Percentiles rank a stretch among this genome's conserved stretches.
Evolutionary conservation across 2,329 filamentous ascomycete genomes (phyloP).

Genomic region (Bipolaris gigantea): DNA sequence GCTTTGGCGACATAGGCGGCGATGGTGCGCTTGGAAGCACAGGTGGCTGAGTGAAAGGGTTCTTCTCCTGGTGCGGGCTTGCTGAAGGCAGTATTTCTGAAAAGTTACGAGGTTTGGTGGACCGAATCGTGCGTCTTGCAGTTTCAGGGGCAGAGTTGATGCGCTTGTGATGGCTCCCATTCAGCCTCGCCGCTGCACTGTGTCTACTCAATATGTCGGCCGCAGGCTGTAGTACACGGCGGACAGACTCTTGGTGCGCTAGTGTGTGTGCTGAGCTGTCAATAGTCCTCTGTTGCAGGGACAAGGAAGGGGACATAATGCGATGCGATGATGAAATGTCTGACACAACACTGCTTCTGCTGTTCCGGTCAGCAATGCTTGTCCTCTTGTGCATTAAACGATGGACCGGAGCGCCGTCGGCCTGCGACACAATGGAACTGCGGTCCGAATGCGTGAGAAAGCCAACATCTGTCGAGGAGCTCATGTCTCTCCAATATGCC

Average conservation of each 20-base stretch:
- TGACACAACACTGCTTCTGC: constrained; percentile 37
- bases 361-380: constrained; percentile 51
- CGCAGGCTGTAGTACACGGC: constrained; percentile 38
- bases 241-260: constrained; percentile 37
- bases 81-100: constrained; percentile 27
- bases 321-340: constrained; percentile 27
- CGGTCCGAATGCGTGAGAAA: constrained; percentile 50
- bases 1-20: constrained; percentile 22
- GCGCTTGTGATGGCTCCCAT: constrained; percentile 31
- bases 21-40: constrained; percentile 16
- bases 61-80: constrained; percentile 20
- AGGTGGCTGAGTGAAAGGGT: constrained; percentile 12
- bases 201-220: constrained; percentile 39
- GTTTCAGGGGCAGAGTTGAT: constrained; percentile 42
- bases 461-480: constrained; percentile 43
- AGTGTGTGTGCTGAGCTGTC: constrained; percentile 37
- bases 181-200: constrained; percentile 25
- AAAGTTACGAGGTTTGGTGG: constrained; percentile 21
- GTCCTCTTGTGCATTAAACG: constrained; percentile 55
- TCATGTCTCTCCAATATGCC: constrained; percentile 52
- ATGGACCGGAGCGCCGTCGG: constrained; percentile 49
- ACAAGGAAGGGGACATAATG: constrained; percentile 33
- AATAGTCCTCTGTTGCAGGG: constrained; percentile 31
- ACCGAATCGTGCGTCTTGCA: constrained; percentile 9
- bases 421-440: constrained; percentile 47